Conservation (phyloP, 805 yeast genomes). For the Barnettozyma siamensis region DNA sequence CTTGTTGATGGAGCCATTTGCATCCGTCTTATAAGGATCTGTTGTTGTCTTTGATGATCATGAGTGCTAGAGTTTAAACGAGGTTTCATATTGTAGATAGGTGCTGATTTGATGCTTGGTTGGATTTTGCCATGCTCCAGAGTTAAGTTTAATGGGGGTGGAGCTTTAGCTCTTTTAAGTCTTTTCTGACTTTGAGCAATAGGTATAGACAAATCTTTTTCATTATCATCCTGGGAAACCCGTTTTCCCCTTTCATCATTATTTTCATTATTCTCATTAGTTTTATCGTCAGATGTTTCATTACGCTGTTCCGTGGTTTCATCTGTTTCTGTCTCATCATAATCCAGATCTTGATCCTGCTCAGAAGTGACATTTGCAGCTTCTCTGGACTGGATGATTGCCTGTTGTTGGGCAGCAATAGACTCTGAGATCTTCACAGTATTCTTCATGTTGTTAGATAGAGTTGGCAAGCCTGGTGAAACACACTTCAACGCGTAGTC, state of each 20-base stretch:
- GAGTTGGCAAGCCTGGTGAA: constrained; percentile 26
- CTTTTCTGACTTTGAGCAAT: constrained; percentile 18
- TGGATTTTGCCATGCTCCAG: constrained; percentile 12
- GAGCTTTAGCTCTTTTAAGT: constrained; percentile 25
- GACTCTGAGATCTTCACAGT: constrained; percentile 22
- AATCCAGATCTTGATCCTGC: constrained; percentile 5
- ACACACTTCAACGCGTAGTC: constrained; percentile 24
- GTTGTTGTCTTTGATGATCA: constrained; percentile 11
- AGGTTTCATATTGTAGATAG: constrained; percentile 20
- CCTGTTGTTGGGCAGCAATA: constrained; percentile 26
- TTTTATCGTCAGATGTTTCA: background rate
- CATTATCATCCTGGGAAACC: background rate
- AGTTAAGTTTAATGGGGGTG: constrained; percentile 26
- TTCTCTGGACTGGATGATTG: constrained; percentile 22
- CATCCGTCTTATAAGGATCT: constrained; percentile 9
- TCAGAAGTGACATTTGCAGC: background rate
- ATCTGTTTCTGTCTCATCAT: background rate
- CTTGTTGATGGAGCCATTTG: constrained; percentile 1
- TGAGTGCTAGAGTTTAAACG: background rate
- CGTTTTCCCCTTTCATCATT: background rate
- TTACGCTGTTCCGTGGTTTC: no score
- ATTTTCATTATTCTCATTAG: background rate
- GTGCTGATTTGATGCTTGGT: constrained; percentile 30
- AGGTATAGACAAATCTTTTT: constrained; percentile 19
- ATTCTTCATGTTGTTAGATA: constrained; percentile 24